Conservation (phyloP, 2,329 filamentous ascomycete species). For the Periconia sp. region DNA sequence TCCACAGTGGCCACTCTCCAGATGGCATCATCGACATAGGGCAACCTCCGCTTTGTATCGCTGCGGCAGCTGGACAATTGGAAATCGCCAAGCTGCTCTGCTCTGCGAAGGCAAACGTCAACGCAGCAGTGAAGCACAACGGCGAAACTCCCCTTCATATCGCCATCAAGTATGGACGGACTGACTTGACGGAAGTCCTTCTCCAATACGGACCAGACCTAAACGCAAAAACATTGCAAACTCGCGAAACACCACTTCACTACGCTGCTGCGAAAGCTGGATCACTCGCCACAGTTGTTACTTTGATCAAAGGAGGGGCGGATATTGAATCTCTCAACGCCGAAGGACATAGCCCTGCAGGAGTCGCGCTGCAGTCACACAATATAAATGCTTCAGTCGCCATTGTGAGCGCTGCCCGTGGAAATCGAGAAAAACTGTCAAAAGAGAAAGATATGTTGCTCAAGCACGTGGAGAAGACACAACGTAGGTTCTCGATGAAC, state of each 20-base stretch:
- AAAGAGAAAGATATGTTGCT: slow-evolving; percentile 38
- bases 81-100: slow-evolving; percentile 28
- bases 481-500: slow-evolving; percentile 28
- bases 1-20: slow-evolving; percentile 29
- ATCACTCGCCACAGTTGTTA: slow-evolving; percentile 23
- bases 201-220: slow-evolving; percentile 24
- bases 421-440: slow-evolving; percentile 22
- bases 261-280: slow-evolving; percentile 31
- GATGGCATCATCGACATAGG: slow-evolving; percentile 23
- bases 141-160: slow-evolving; percentile 37
- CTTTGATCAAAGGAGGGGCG: slow-evolving; percentile 30
- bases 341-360: slow-evolving; percentile 27
- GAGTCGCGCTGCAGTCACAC: slow-evolving; percentile 25
- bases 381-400: slow-evolving; percentile 34
- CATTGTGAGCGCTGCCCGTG: slow-evolving; percentile 33
- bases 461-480: slow-evolving; percentile 29
- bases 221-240: slow-evolving; percentile 20
- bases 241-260: slow-evolving; percentile 35
- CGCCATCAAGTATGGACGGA: slow-evolving; percentile 27
- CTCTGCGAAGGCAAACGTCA: slow-evolving; percentile 28
- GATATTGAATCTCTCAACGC: slow-evolving; percentile 24
- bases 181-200: slow-evolving; percentile 29
- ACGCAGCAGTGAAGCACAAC: slow-evolving; percentile 17
- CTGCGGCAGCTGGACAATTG: slow-evolving; percentile 27
- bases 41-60: slow-evolving; percentile 31